Conservation (phyloP, 352 stramenopile genomes). For the Pythium rhizo-oryzae region DNA sequence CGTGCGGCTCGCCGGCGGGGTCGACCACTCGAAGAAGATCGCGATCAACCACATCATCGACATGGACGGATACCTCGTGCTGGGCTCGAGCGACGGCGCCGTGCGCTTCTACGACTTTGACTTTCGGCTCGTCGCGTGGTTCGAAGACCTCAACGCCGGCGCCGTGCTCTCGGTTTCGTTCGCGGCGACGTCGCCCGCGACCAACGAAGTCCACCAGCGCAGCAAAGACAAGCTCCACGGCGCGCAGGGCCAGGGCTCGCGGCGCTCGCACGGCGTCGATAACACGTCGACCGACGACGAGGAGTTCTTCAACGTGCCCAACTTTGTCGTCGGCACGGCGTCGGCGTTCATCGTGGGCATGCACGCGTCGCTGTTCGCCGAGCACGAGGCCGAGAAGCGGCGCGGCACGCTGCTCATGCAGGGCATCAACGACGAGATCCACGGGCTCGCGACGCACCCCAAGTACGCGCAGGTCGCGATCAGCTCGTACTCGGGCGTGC, state of each 20-base stretch:
- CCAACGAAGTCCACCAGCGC: background rate
- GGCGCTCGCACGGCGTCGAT: slow-evolving; percentile 11
- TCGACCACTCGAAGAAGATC: slow-evolving; percentile 51
- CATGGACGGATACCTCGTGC: slow-evolving; percentile 90
- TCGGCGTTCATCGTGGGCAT: slow-evolving; percentile 90
- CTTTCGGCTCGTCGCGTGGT: slow-evolving; percentile 93
- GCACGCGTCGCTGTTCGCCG: slow-evolving; percentile 76
- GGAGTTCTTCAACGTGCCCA: slow-evolving; percentile 74
- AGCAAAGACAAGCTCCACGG: background rate
- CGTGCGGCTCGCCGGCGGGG: slow-evolving; percentile 60
- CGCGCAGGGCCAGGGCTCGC: background rate
- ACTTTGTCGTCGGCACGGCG: slow-evolving; percentile 91
- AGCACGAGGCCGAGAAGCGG: slow-evolving; percentile 83
- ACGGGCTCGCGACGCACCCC: slow-evolving; percentile 81
- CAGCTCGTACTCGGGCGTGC: slow-evolving; percentile 76
- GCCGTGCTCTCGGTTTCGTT: slow-evolving; percentile 91
- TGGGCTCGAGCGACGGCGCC: slow-evolving; percentile 88
- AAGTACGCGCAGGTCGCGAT: slow-evolving; percentile 73
- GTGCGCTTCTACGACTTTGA: slow-evolving; percentile 95
- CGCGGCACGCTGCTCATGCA: slow-evolving; percentile 92
- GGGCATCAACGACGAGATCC: slow-evolving; percentile 89
- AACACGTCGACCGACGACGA: slow-evolving; percentile 30
- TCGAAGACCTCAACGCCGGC: slow-evolving; percentile 93
- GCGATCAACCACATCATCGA: slow-evolving; percentile 64
- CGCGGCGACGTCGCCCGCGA: slow-evolving; percentile 27